These are phyloP conservation scores for Penicillium sp. DNA, from an alignment of 2,329 filamentous ascomycete species.

Conservation along the genomic window DNA sequence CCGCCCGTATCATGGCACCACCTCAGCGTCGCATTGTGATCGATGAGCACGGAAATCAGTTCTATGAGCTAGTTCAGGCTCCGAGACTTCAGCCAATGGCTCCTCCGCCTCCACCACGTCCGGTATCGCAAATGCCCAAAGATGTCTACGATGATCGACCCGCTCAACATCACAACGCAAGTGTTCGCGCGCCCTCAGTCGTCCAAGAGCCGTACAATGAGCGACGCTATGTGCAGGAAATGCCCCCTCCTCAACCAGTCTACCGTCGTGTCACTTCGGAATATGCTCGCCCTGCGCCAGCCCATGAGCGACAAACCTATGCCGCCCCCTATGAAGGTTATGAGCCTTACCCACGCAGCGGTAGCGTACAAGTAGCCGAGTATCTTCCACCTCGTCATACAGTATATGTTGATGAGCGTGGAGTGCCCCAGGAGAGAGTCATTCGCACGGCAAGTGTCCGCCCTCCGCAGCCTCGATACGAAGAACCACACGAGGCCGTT, in stretches of 20 bases:
- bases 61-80: conserved; percentile 59
- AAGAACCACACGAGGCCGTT: conserved; percentile 42
- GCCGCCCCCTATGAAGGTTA: conserved; percentile 35
- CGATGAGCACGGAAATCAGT: conserved; percentile 82
- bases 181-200: conserved; percentile 45
- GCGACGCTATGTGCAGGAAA: conserved; percentile 46
- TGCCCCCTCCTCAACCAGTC: conserved; percentile 44
- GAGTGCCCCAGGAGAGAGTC: conserved; percentile 59
- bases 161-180: conserved; percentile 30
- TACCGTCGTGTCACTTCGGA: conserved; percentile 45
- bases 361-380: conserved; percentile 46
- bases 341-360: conserved; percentile 37
- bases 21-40: conserved; percentile 70
- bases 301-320: conserved; percentile 35
- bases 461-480: conserved; percentile 51
- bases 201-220: conserved; percentile 45
- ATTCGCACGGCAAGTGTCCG: conserved; percentile 61
- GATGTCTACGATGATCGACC: conserved; percentile 38
- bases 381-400: conserved; percentile 39
- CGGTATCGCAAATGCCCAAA: conserved; percentile 34
- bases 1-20: conserved; percentile 52
- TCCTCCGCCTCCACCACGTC: conserved; percentile 35
- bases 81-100: conserved; percentile 37
- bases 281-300: conserved; percentile 32
- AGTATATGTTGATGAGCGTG: conserved; percentile 65